A percentile compares a stretch with the other conserved stretches of the same genome.
phyloP scores from a whole-genome alignment of 1,284 basidiomycete genomes.

The Tilletia indica region DNA sequence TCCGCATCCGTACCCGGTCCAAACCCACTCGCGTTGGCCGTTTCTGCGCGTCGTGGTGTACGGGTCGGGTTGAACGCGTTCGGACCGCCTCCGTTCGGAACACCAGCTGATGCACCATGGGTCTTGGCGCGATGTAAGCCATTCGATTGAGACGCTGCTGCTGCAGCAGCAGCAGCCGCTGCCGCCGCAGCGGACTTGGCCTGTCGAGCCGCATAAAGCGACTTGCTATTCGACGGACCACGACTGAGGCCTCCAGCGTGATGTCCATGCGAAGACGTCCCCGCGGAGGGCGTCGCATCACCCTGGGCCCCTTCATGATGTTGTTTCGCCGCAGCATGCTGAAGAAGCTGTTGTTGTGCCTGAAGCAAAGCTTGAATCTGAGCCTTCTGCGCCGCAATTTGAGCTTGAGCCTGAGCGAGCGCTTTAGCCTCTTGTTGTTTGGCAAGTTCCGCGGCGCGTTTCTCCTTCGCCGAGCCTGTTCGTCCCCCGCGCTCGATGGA shows the following conservation, averaged over 20 bases:
- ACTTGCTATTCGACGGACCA: constrained; percentile 30
- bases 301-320: constrained; percentile 22
- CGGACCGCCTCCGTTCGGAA: constrained; percentile 25
- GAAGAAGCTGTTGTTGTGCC: constrained; percentile 19
- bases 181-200: constrained; percentile 32
- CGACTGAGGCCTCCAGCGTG: constrained; percentile 20
- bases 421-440: not conserved
- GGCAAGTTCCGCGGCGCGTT: not conserved
- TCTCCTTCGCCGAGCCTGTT: not conserved
- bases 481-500: not conserved
- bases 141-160: too few species aligned
- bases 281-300: constrained; percentile 25
- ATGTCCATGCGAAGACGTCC: constrained; percentile 23
- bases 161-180: constrained; percentile 30
- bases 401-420: not conserved
- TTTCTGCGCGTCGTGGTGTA: constrained; percentile 27
- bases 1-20: constrained; percentile 7
- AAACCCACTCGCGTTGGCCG: constrained; percentile 19
- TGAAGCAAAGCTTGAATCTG: constrained; percentile 26
- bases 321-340: constrained; percentile 21
- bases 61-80: constrained; percentile 20
- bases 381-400: not conserved
- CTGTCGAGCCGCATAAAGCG: constrained; percentile 28
- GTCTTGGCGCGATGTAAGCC: constrained; percentile 30
- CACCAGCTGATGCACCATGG: constrained; percentile 24